Evolutionary conservation across 345 rosid genomes (phyloP), one percentile per base, ranked within the genome.

Genomic region (Lumnitzera racemosa): DNA sequence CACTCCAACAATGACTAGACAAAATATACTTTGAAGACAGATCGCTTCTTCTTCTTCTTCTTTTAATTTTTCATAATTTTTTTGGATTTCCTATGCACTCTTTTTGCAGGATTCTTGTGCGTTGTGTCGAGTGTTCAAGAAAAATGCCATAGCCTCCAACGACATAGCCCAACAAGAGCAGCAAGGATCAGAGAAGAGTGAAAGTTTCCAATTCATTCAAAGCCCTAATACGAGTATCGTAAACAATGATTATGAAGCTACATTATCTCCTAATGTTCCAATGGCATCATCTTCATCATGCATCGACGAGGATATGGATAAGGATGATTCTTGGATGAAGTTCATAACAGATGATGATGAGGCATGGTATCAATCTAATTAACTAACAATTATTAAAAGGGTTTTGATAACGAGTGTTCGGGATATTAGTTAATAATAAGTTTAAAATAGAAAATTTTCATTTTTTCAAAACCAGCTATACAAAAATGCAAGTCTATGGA

Each of bases 281-380:
- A 55, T 67, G n/a, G 69, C 75, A 25, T 80, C 85, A 15, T 80
- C 85, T 12, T 76, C 78, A 7, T 74, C 53, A 8, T 59, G 64
- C 49, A 12, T 79, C 49, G 68, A 71, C 13, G 96, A 82, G 52
- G 89, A 78, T 25, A 91, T 85, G 57, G 97, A 87, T 46, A 94
- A 86, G 77, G 99, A 94, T 48, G 96, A 90, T 47, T 94, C 97
- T 5, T 94, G 99, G 99, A 94, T 94, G 99, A 95, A 90, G 46
- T 94, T 94, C 76, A 94, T 94, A 76, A 87, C 96, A 1, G 97
- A 92, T 53, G 98, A 89, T 46, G 83, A 60, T 50, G 63, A 24
- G 3, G 51, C 91, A 1, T 89, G 96, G 96, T 79, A 81, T 14
- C 83, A 90, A 13, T 78, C 92, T 12, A 78, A 62, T 36, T 36